Conservation (phyloP, 2,329 filamentous ascomycete genomes). For the Tolypocladium tropicale region DNA sequence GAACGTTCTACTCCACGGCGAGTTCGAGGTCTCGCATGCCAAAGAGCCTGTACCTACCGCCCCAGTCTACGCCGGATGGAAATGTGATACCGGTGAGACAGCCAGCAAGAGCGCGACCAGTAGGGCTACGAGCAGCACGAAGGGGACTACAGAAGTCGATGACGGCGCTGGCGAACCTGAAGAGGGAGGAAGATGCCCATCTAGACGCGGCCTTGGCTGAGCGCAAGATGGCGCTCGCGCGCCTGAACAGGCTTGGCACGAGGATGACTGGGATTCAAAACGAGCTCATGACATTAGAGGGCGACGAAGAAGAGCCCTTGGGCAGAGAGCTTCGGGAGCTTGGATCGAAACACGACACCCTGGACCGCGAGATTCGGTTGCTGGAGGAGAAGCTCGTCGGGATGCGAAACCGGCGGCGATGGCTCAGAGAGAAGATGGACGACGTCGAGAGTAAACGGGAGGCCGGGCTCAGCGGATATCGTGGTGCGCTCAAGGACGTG, state of each 20-base stretch:
- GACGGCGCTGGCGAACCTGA: conserved; percentile 52
- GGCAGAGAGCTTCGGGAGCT: conserved; percentile 51
- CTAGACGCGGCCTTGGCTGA: conserved; percentile 46
- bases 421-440: conserved; percentile 48
- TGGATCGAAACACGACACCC: conserved; percentile 37
- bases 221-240: conserved; percentile 46
- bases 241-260: conserved; percentile 41
- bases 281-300: conserved; percentile 44
- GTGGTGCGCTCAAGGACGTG: conserved; percentile 53
- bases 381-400: conserved; percentile 54
- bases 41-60: conserved; percentile 30
- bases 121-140: conserved; percentile 53
- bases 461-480: conserved; percentile 62
- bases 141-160: conserved; percentile 54
- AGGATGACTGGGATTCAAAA: conserved; percentile 37
- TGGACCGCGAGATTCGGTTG: conserved; percentile 54
- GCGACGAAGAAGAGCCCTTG: conserved; percentile 46
- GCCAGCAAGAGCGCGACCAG: conserved; percentile 35
- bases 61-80: conserved; percentile 27
- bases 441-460: conserved; percentile 57
- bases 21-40: conserved; percentile 28
- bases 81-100: conserved; percentile 52
- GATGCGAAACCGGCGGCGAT: conserved; percentile 50
- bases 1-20: conserved; percentile 26
- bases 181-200: conserved; percentile 55